These are phyloP conservation scores for Colletotrichum spinosum DNA, from an alignment of 2,329 filamentous ascomycete species.

Conservation along the genomic window DNA sequence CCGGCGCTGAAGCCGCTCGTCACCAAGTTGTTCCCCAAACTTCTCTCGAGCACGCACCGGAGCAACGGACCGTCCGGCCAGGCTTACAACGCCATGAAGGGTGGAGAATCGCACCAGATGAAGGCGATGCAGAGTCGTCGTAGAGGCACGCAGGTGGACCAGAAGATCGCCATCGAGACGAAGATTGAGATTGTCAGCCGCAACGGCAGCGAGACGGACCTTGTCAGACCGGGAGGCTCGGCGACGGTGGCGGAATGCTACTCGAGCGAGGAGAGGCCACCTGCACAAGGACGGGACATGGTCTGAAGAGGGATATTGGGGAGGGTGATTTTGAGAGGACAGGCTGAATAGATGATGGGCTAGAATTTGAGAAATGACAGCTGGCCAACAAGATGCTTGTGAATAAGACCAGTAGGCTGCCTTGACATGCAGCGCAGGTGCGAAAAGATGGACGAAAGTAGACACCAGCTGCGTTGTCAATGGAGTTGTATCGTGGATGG, in stretches of 20 bases:
- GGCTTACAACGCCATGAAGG: slow-evolving; percentile 2
- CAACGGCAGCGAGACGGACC: neutral
- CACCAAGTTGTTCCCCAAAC: slow-evolving; percentile 41
- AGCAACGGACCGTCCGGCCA: slow-evolving; percentile 7
- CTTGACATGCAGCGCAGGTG: too few relatives aligned
- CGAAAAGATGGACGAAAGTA: too few relatives aligned
- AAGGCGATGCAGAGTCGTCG: slow-evolving; percentile 10
- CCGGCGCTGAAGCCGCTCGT: slow-evolving; percentile 49
- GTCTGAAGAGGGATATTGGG: neutral
- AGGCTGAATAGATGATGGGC: too few relatives aligned
- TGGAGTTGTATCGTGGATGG: too few relatives aligned
- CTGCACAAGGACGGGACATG: neutral
- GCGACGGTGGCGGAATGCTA: neutral
- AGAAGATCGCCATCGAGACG: slow-evolving; percentile 13
- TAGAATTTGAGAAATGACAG: too few relatives aligned
- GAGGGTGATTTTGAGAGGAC: too few relatives aligned
- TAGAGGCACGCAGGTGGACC: neutral
- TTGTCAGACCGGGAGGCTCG: neutral
- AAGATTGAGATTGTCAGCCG: slow-evolving; percentile 6
- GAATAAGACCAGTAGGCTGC: too few relatives aligned
- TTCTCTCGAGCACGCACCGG: slow-evolving; percentile 11
- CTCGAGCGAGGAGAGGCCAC: neutral
- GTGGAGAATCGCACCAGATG: slow-evolving; percentile 16
- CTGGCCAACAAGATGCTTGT: too few relatives aligned
- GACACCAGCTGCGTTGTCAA: too few relatives aligned